Evolutionary conservation across 1,284 basidiomycete genomes (phyloP), one percentile per base, ranked within the genome.

Genomic region (Trametes sp.): DNA sequence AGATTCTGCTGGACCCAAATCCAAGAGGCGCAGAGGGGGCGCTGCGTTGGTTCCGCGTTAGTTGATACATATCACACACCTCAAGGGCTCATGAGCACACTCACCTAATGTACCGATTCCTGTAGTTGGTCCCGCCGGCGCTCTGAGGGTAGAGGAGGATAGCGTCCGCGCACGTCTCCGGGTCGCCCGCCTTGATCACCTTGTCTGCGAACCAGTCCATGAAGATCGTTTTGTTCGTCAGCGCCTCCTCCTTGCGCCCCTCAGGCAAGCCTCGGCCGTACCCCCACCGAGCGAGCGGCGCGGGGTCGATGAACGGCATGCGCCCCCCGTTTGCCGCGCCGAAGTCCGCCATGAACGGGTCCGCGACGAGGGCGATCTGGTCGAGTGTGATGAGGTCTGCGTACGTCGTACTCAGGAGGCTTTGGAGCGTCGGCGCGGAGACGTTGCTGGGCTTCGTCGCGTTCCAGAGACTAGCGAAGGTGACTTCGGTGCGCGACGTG

Each of bases 261-360:
- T 73, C 64, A 0, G 73, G 68, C 55, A 73, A 63, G 33, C 56
- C 63, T 24, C 69, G 69, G 4, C 68, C 78, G 51, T 76, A 80
- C 14, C 55, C 66, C 79, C 79, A 81, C 11, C 78, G 75, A 5
- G 68, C 68, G 14, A 74, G 65, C 4, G 78, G 78, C 1, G 74
- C 72, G 41, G 80, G 78, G 63, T 80, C 73, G 59, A 80, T 74
- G 67, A 80, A 79, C 0, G 80, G 80, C 50, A 67, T 71, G 2
- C 74, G 73, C 2, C 79, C 79, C n/a, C 71, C 74, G 63, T 80
- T 72, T 35, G 70, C 72, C 0, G 73, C 74, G 10, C 73, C 72
- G 64, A 75, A 80, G 62, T 77, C 78, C 7, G 69, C 69, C 63
- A 78, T 76, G 73, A 80, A 81, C 6, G 75, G 76, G 38, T 73